These are phyloP conservation scores for Cladosporium sp. DNA, from an alignment of 2,329 filamentous ascomycete genomes.

Conservation along the genomic window DNA sequence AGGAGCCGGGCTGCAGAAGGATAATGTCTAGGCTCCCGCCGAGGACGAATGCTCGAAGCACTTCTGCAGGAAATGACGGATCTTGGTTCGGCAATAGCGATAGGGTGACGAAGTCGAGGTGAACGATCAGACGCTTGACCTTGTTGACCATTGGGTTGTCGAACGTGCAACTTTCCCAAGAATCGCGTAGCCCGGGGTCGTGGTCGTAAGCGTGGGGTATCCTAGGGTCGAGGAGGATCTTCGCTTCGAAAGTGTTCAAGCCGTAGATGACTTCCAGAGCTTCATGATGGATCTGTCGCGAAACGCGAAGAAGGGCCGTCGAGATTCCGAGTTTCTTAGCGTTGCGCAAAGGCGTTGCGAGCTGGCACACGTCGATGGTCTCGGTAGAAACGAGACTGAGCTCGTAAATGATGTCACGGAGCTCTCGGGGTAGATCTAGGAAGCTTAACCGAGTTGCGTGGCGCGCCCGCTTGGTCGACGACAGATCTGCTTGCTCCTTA, in stretches of 20 bases:
- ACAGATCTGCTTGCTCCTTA: no score
- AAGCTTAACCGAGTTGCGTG: no score
- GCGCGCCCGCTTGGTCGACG: no score
- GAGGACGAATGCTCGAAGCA: background rate
- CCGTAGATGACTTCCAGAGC: background rate
- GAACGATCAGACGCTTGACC: background rate
- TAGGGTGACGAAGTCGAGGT: background rate
- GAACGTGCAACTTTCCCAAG: background rate
- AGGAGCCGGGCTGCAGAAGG: background rate
- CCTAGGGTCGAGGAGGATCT: background rate
- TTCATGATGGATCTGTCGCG: background rate
- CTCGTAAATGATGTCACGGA: no score
- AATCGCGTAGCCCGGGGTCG: background rate
- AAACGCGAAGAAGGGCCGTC: background rate
- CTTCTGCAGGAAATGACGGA: background rate
- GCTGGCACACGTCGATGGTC: no score
- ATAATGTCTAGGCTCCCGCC: background rate
- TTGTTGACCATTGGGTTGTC: background rate
- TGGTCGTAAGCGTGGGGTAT: background rate
- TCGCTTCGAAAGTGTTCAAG: background rate
- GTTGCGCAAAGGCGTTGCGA: no score
- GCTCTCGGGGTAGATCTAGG: no score
- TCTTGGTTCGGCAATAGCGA: background rate
- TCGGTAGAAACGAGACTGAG: no score
- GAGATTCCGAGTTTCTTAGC: background rate